Evolutionary conservation across 106 monocot genomes (phyloP).

Genomic region (Apostasia ramifera): DNA sequence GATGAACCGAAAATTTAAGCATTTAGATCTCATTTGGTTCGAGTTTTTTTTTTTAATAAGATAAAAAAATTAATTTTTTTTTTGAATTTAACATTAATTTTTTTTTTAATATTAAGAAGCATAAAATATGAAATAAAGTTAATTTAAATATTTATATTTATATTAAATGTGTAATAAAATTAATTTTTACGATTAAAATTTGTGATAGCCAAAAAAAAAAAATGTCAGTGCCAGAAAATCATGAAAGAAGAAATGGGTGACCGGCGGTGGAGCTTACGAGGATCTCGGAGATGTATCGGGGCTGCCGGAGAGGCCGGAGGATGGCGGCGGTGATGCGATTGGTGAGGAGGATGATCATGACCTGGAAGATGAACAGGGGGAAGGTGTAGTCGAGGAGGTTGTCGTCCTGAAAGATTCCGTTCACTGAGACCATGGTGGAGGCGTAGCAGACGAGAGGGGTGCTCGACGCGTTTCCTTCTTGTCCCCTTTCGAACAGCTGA

Average conservation of each 20-base stretch:
- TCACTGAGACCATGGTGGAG: constrained; percentile 15
- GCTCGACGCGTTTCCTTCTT: neutral
- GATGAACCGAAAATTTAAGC: too few relatives aligned
- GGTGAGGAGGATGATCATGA: constrained; percentile 12
- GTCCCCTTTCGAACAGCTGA: too few relatives aligned
- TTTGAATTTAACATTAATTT: too few relatives aligned
- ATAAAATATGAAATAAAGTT: too few relatives aligned
- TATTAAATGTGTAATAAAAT: too few relatives aligned
- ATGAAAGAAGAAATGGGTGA: too few relatives aligned
- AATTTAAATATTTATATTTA: too few relatives aligned
- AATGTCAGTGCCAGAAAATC: neutral
- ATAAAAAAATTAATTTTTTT: too few relatives aligned
- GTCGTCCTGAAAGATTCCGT: constrained; percentile 14
- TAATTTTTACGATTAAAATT: too few relatives aligned
- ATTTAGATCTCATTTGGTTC: too few relatives aligned
- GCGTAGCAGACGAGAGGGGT: constrained; percentile 13
- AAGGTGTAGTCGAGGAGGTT: constrained; percentile 19
- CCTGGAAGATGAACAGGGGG: constrained; percentile 22
- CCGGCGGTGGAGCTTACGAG: neutral
- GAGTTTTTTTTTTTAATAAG: too few relatives aligned
- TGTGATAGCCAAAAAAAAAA: neutral
- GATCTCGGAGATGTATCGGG: constrained; percentile 17
- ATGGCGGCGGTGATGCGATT: constrained; percentile 13
- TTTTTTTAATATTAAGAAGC: too few relatives aligned
- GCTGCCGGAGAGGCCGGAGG: constrained; percentile 12